Evolutionary conservation across 768 basidiomycete genomes (phyloP), one percentile per base, ranked within the genome.

Genomic region (Pulveroboletus sp.): DNA sequence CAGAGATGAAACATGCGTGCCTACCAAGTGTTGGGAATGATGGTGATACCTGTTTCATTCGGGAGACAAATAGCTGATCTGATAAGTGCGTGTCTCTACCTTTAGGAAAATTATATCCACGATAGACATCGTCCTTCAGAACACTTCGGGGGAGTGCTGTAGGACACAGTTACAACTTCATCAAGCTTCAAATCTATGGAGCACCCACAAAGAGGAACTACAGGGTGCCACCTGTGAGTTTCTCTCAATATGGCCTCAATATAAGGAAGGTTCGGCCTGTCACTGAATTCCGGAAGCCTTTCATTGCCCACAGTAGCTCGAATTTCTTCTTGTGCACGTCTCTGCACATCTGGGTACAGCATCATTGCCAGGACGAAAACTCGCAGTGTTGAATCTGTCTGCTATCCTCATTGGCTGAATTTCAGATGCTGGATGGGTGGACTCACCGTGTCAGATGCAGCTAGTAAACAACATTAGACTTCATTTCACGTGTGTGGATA

Each of bases 11-110:
- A 19, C 6, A 2, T 39, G 17, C 5, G 6, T 31, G 44, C 49
- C 40, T 45, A 31, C 49, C 49, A 50, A n/a, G n/a, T n/a, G n/a
- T n/a, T n/a, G n/a, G n/a, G 49, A 44, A 43, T 50, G 8, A 50
- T 40, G 27, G 16, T 34, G 23, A 45, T 43, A 8, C 49, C 49
- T 50, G 31, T 45, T 5, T 2, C 16, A 31, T 34, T 32, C 39
- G 16, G n/a, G n/a, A n/a, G n/a, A n/a, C n/a, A n/a, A n/a, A n/a
- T n/a, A n/a, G n/a, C n/a, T n/a, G n/a, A n/a, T n/a, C n/a, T n/a
- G n/a, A n/a, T n/a, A n/a, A n/a, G n/a, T 14, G 4, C 5, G 11
- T 1, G 9, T 29, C n/a, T 42, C 34, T 38, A 44, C 49, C 49
- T 31, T 38, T 43, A 5, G 49, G 42, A 36, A 50, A 30, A 13